Evolutionary conservation across 164 flowering plant species (phyloP), one percentile per base, ranked within the genome.

Genomic region (Cinnamomum micranthum): DNA sequence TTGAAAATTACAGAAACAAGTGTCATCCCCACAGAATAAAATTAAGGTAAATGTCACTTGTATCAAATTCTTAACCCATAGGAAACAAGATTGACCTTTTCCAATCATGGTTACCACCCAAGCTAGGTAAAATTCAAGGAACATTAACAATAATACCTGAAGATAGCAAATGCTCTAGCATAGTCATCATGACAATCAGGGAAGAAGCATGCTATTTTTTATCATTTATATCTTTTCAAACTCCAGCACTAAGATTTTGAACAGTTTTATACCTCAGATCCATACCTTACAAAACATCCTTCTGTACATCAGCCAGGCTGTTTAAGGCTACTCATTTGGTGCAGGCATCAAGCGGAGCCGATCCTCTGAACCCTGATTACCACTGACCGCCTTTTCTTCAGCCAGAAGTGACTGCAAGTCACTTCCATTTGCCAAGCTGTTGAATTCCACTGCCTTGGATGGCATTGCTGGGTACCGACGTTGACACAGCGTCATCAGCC

Each of bases 371-470:
- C 4, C 65, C 73, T 71, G 65, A 71, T 71, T 71, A 10, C 81
- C 83, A 23, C 70, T 72, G 67, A 52, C 52, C 17, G 17, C 76
- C 68, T 81, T 80, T 80, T 95, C 97, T 75, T 90, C 93, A 2
- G 90, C 81, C 12, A 95, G 83, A 50, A 95, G 85, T 1, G 99
- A 88, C 71, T 93, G 91, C 77, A 95, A 79, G 80, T 95, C 99
- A 71, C 99, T 95, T 24, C 99, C 98, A 77, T 95, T 95, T 47
- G 99, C 99, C 82, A 93, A 82, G 85, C 99, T 95, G 79, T 95
- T 95, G 78, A 95, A 95, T 76, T 95, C 99, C 19, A 95, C 97
- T 2, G 99, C 97, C 84, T 88, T 95, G 22, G 99, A 95, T 27
- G 99, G 99, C 89, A 89, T 79, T 2, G 98, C 81, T 19, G 99